Conservation (phyloP, 768 basidiomycete species). For the Roridomyces roridus region DNA sequence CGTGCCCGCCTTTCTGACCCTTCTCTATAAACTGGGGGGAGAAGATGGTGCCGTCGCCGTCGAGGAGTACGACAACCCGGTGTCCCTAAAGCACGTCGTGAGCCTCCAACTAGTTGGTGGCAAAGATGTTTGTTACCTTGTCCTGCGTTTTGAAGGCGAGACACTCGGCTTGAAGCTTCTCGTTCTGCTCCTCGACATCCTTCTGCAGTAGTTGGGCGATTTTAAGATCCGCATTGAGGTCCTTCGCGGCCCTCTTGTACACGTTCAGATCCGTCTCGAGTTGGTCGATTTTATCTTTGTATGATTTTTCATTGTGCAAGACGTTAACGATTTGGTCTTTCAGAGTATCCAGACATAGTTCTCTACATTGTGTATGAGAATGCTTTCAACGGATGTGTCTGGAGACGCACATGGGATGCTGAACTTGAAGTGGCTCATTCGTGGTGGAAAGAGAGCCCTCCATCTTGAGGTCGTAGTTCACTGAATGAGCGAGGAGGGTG, state of each 20-base stretch:
- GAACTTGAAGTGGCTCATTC: not conserved
- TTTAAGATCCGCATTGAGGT: slow-evolving; percentile 40
- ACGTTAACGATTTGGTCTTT: slow-evolving; percentile 45
- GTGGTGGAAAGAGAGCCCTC: slow-evolving; percentile 8
- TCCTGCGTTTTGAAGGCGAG: slow-evolving; percentile 36
- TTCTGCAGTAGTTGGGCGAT: not conserved
- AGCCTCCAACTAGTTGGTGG: too few species aligned
- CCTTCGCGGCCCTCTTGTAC: slow-evolving; percentile 52
- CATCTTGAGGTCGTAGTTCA: slow-evolving; percentile 4
- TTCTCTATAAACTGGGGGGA: slow-evolving; percentile 54
- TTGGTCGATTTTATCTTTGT: slow-evolving; percentile 38
- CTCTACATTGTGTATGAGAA: too few species aligned
- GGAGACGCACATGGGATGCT: slow-evolving; percentile 18
- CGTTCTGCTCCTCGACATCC: slow-evolving; percentile 22
- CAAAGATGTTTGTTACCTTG: slow-evolving; percentile 48
- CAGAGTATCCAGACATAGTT: slow-evolving; percentile 18
- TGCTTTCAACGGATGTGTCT: too few species aligned
- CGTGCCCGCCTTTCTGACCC: slow-evolving; percentile 64
- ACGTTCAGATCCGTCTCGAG: slow-evolving; percentile 48
- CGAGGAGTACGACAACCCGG: slow-evolving; percentile 58
- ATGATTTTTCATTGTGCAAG: slow-evolving; percentile 38
- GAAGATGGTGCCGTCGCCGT: slow-evolving; percentile 74
- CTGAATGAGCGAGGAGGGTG: not conserved
- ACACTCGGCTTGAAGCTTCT: slow-evolving; percentile 33
- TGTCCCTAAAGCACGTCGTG: too few species aligned